These are phyloP conservation scores for Helotiales sp. DNA, from an alignment of 2,329 filamentous ascomycete species.

Conservation along the genomic window DNA sequence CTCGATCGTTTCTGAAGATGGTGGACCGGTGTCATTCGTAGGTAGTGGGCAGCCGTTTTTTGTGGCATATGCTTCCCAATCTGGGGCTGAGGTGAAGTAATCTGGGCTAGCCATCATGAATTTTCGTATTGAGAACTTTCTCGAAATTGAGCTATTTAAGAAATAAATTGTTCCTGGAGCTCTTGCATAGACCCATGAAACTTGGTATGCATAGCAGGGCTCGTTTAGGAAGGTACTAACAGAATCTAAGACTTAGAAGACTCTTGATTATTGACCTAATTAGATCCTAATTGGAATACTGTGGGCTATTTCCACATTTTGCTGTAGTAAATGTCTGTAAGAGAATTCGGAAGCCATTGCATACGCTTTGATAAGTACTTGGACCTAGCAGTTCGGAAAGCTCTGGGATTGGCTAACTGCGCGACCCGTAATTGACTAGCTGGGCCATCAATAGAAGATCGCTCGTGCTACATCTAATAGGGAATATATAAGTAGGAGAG, in stretches of 20 bases:
- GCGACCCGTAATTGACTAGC: no score
- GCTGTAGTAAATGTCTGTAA: no score
- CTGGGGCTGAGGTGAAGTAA: background rate
- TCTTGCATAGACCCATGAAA: background rate
- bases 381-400: no score
- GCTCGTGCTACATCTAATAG: no score
- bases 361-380: no score
- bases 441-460: no score
- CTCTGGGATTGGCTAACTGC: no score
- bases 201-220: background rate
- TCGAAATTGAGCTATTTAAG: no score
- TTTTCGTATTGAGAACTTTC: background rate
- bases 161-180: background rate
- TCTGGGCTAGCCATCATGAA: background rate
- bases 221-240: background rate
- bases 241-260: background rate
- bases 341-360: no score
- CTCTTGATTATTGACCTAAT: background rate
- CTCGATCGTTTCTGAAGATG: background rate
- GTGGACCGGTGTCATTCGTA: background rate
- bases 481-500: no score
- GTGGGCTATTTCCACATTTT: no score
- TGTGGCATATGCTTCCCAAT: background rate
- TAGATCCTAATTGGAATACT: background rate
- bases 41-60: background rate